Base-by-base conservation (phyloP, 306 rosid species). In the Acacia melanoxylon region DNA sequence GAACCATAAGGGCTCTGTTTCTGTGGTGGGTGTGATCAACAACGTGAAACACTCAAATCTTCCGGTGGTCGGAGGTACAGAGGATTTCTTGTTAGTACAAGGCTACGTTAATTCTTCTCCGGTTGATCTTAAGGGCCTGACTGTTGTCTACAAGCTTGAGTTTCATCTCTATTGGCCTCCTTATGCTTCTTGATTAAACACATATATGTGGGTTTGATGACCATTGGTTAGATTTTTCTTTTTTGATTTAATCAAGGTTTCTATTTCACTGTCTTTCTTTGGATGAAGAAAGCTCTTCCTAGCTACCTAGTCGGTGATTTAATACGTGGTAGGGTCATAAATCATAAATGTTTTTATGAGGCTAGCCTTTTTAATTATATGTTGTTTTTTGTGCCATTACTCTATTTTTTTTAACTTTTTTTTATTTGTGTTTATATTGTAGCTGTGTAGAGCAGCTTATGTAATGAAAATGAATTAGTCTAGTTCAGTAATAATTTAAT, bases 111-210 rank as follows among this genome's bases (percentile, higher is more conserved):
- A 92, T 1, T 85, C 98, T 40, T 91, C 92, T 27, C 95, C 94
- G 0, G 86, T 94, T 52, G 37, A 86, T 84, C 83, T 89, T 22
- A 83, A 42, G 67, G 90, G 94, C 52, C 2, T 80, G 19, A 88
- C 91, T 0, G 90, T 91, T 69, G 77, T 73, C 61, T 92, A 89
- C 82, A 89, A 89, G 93, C 68, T 92, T 46, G 85, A 81, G 10
- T 88, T 91, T 86, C 95, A 91, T 81, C 87, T 94, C 4, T 94
- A 91, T 42, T 94, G 95, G 97, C 98, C 98, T 76, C 97, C 97
- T 14, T 94, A 86, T 85, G 95, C 85, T 75, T 78, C 33, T 35
- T 87, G 81, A 75, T 63, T 1, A 6, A 13, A 42, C 13, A 45
- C 49, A 48, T 14, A 8, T 37, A 1, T 37, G 5, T 37, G 62